Base-by-base conservation (phyloP, 129 eudicot species). In the Logfia minima region DNA sequence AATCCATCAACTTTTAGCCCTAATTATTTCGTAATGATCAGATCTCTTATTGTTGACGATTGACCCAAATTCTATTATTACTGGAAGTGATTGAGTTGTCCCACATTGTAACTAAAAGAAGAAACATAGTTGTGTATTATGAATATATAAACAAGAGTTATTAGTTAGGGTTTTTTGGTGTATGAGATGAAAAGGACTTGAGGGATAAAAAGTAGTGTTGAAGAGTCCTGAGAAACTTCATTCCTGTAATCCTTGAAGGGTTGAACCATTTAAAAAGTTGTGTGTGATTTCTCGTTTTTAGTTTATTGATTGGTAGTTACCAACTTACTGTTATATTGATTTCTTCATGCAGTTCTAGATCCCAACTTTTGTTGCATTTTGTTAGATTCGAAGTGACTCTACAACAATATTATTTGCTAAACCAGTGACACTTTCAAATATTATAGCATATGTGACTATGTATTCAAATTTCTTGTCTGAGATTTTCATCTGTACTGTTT, bases 321-420 rank as follows among this genome's bases (percentile, higher is more conserved):
- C 0, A 13, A 37, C 10, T 37, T 37, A 8, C 6, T 2, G 10
- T 41, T 41, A 41, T 8, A 13, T 41, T 41, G 3, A 9, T 9
- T 9, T 41, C 45, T 41, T 41, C 48, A 9, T 10, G 41, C 7
- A 13, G 14, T 41, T 9, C 10, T 13, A 0, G 48, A 41, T 41
- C 14, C 4, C 13, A 41, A 41, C 14, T 13, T 9, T 41, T 9
- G 10, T 41, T 41, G 48, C 48, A 41, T 41, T 41, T 41, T 41
- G 48, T 41, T 41, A 41, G 17, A 55, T 17, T 23, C 35, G 35
- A 48, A 65, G 66, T 65, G 77, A n/a, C 41, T 51, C 18, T 79
- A 64, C 11, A 37, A 60, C 41, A 13, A 24, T 69, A 13, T 22
- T 56, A 24, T 3, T 43, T 70, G 34, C 60, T 59, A 69, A 69